These are phyloP conservation scores for Alternaria viburni DNA, from an alignment of 2,329 filamentous ascomycete species.

Conservation along the genomic window DNA sequence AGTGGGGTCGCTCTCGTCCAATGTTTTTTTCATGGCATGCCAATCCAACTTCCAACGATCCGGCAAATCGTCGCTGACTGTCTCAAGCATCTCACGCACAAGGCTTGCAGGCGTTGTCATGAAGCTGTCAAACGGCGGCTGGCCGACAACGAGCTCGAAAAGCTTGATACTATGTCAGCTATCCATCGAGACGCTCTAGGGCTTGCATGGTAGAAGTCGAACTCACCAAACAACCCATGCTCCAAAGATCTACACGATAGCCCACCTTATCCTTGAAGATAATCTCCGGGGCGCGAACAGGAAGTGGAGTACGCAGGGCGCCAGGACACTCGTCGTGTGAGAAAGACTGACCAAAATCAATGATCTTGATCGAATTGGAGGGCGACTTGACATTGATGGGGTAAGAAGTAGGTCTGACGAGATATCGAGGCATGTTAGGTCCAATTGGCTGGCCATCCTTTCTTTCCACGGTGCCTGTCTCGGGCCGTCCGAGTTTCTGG, in stretches of 20 bases:
- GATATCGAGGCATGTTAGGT: slow-evolving; percentile 24
- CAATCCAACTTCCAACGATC: slow-evolving; percentile 41
- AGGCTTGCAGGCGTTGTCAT: slow-evolving; percentile 44
- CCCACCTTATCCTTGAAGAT: slow-evolving; percentile 47
- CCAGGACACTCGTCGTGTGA: slow-evolving; percentile 21
- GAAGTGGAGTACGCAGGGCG: slow-evolving; percentile 44
- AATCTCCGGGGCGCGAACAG: slow-evolving; percentile 48
- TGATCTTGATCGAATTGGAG: slow-evolving; percentile 16
- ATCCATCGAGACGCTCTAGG: too few relatives aligned
- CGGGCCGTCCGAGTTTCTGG: slow-evolving; percentile 21
- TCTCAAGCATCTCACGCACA: slow-evolving; percentile 47
- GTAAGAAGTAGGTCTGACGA: slow-evolving; percentile 21
- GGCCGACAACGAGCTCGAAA: slow-evolving; percentile 50
- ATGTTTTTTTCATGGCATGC: slow-evolving; percentile 29
- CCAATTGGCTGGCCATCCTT: slow-evolving; percentile 24
- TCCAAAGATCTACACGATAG: slow-evolving; percentile 49
- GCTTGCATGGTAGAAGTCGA: too few relatives aligned
- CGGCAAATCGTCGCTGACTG: slow-evolving; percentile 43
- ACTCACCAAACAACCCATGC: slow-evolving; percentile 48
- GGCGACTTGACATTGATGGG: background rate
- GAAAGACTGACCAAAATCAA: slow-evolving; percentile 52
- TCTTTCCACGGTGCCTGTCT: slow-evolving; percentile 21
- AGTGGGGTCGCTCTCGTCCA: slow-evolving; percentile 15
- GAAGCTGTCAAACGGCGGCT: slow-evolving; percentile 49
- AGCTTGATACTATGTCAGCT: too few relatives aligned